Evolutionary conservation across 164 flowering plant species (phyloP), one percentile per base, ranked within the genome.

Genomic region (Amborella trichopoda): DNA sequence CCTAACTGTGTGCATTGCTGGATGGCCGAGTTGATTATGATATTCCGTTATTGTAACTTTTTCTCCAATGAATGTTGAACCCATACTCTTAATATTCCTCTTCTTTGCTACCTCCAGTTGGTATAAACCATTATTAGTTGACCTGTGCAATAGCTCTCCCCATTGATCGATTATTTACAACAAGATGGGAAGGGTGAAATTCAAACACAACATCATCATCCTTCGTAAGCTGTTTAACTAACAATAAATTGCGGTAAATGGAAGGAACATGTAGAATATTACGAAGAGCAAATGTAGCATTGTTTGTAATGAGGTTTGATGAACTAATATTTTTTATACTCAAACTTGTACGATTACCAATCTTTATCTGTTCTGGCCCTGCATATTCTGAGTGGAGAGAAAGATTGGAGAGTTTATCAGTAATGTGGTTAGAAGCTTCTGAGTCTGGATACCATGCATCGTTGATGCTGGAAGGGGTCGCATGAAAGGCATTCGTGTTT

Each of bases 301-400:
- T 9, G 26, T 13, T 1, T 19, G 24, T 21, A 22, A 20, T n/a
- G 13, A 48, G 32, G n/a, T n/a, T n/a, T n/a, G 51, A 32, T 4
- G 5, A 4, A 3, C 19, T 40, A 26, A 48, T 33, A 11, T 28
- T 3, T 6, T 10, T 1, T 17, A 48, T 48, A 19, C 3, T 17
- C 41, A 48, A 48, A 48, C 51, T 1, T 48, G 11, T 32, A 8
- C 40, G 26, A 48, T 48, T 33, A 3, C 26, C 51, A 3, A 48
- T n/a, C 21, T 32, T 48, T 20, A 33, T 26, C 14, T 1, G 9
- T 4, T 10, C 4, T 32, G 20, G 6, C 1, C 51, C 26, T 9
- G 6, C 13, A 12, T 48, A 33, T 16, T 32, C 26, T 17, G 40
- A 22, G 21, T 33, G 11, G 2, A 22, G 18, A 4, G 22, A 18